phyloP scores from a whole-genome alignment of 2,329 filamentous ascomycete genomes.

The Clarireedia homoeocarpa region DNA sequence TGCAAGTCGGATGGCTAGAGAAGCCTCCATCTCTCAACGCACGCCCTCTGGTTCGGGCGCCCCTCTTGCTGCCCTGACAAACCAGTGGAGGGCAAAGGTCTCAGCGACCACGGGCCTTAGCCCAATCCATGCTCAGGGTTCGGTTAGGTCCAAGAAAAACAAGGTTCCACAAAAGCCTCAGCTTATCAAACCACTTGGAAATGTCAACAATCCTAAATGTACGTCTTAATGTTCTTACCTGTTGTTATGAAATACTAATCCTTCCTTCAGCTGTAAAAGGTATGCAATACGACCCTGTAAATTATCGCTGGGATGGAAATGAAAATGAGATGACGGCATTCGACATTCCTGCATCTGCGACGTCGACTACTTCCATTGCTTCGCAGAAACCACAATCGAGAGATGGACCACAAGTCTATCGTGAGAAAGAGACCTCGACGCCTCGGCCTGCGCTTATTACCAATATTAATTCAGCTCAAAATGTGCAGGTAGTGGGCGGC shows the following conservation, averaged over 20 bases:
- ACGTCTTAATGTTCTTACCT: conserved; percentile 32
- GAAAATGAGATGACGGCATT: conserved; percentile 78
- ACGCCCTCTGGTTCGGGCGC: conserved; percentile 40
- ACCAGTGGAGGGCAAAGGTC: conserved; percentile 32
- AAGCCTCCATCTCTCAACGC: conserved; percentile 53
- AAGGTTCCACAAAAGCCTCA: conserved; percentile 64
- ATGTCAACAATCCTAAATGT: conserved; percentile 74
- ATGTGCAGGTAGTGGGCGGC: conserved; percentile 88
- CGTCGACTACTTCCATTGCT: conserved; percentile 40
- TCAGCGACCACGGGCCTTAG: conserved; percentile 33
- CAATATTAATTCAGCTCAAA: conserved; percentile 76
- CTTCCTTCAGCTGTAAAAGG: conserved; percentile 68
- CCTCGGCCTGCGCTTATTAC: conserved; percentile 77
- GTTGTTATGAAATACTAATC: neutral
- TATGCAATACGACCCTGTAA: conserved; percentile 88
- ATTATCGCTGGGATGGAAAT: conserved; percentile 92
- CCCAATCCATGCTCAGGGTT: conserved; percentile 38
- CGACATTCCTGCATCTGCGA: conserved; percentile 53
- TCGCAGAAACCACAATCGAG: conserved; percentile 42
- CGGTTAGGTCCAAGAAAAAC: conserved; percentile 48
- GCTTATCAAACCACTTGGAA: conserved; percentile 77
- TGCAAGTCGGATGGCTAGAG: conserved; percentile 56
- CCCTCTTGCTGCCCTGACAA: conserved; percentile 41
- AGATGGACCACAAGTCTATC: conserved; percentile 38
- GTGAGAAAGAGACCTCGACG: conserved; percentile 51